These are phyloP conservation scores for Penicillium paxilli DNA, from an alignment of 495 filamentous ascomycete genomes.

Conservation along the genomic window DNA sequence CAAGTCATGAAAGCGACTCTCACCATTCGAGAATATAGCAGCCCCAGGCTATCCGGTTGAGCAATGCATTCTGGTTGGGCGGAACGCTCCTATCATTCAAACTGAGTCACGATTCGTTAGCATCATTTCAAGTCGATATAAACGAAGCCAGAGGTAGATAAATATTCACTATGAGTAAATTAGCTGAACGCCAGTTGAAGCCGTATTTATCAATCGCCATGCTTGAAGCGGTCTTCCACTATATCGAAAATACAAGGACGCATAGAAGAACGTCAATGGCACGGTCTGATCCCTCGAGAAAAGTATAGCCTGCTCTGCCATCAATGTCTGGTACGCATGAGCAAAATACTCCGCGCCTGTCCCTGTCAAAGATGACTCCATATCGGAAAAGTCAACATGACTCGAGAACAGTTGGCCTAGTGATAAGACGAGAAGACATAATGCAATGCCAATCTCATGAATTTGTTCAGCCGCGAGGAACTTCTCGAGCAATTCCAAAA, in stretches of 20 bases:
- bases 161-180: slow-evolving; percentile 11
- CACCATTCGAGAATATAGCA: slow-evolving; percentile 24
- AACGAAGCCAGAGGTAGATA: too few species aligned
- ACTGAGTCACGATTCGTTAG: too few species aligned
- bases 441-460: slow-evolving; percentile 3
- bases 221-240: slow-evolving; percentile 17
- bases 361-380: slow-evolving; percentile 3
- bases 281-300: slow-evolving; percentile 7
- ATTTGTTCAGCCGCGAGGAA: slow-evolving; percentile 8
- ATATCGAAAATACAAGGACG: slow-evolving; percentile 20
- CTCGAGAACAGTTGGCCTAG: slow-evolving; percentile 14
- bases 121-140: too few species aligned
- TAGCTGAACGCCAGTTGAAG: slow-evolving; percentile 10
- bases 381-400: slow-evolving; percentile 5
- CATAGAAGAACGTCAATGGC: slow-evolving; percentile 16
- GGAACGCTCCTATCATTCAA: slow-evolving; percentile 5
- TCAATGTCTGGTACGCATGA: slow-evolving; percentile 12
- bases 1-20: too few species aligned
- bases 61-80: neutral
- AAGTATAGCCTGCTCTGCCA: neutral
- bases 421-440: slow-evolving; percentile 15
- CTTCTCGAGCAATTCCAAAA: slow-evolving; percentile 9
- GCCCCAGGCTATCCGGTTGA: slow-evolving; percentile 19
- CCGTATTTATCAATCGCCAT: slow-evolving; percentile 11
- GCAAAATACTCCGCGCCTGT: slow-evolving; percentile 19